phyloP scores from a whole-genome alignment of 2,329 filamentous ascomycete species.

The Cercospora sp. region DNA sequence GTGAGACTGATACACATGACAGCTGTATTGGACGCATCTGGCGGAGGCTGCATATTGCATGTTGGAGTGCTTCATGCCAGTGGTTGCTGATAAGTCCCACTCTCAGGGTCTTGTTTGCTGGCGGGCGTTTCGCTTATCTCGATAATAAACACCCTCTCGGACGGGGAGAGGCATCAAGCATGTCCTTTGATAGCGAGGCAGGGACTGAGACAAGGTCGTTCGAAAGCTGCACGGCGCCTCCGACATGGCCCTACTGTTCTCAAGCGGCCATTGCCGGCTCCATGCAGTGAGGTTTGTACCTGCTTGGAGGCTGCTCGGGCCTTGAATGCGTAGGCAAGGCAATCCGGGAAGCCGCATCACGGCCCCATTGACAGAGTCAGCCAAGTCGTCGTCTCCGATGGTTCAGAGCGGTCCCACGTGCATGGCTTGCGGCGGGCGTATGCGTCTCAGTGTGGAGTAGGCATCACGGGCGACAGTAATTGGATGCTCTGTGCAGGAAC shows the following conservation, averaged over 20 bases:
- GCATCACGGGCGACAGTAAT: background rate
- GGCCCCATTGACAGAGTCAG: background rate
- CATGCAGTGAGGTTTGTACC: background rate
- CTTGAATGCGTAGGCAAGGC: background rate
- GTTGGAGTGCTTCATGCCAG: constrained; percentile 1
- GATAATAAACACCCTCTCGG: background rate
- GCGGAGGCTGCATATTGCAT: constrained; percentile 8
- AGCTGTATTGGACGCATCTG: constrained; percentile 18
- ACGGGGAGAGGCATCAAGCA: constrained; percentile 1
- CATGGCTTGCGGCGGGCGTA: constrained; percentile 1
- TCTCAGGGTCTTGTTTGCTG: constrained; percentile 7
- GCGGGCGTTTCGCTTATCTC: constrained; percentile 12
- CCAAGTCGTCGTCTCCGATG: background rate
- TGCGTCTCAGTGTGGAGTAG: background rate
- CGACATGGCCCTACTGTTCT: background rate
- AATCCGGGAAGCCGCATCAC: background rate
- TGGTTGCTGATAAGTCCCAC: constrained; percentile 11
- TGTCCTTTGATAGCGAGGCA: background rate
- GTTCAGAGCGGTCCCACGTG: constrained; percentile 6
- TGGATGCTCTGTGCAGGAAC: constrained; percentile 15
- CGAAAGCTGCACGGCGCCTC: background rate
- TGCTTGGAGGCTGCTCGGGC: constrained; percentile 3
- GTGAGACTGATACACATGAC: constrained; percentile 7
- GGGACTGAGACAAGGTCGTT: background rate
- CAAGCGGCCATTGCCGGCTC: background rate